phyloP scores from a whole-genome alignment of 176 grass and related monocot genomes.

The Zizania latifolia region DNA sequence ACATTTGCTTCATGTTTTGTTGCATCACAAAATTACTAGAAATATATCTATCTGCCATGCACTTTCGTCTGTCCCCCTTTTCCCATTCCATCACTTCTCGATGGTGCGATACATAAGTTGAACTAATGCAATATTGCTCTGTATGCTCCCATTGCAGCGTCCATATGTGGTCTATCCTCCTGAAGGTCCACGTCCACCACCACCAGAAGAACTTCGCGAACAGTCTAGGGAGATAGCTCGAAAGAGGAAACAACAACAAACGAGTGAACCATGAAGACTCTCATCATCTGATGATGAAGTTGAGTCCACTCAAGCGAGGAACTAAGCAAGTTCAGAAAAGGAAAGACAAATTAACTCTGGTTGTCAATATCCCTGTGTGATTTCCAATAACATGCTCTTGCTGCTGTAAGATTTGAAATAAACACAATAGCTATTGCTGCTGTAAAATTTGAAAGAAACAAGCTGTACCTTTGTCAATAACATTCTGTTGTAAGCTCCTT shows the following conservation, averaged over 20 bases:
- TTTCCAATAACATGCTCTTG: not conserved
- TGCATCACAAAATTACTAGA: not conserved
- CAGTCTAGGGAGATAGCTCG: constrained; percentile 70
- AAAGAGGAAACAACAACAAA: constrained; percentile 50
- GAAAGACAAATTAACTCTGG: not conserved
- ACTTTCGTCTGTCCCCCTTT: not conserved
- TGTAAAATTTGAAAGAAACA: not conserved
- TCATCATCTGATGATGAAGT: not conserved
- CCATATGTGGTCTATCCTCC: constrained; percentile 86
- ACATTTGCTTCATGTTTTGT: not conserved
- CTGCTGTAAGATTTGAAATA: not conserved
- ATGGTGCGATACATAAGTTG: not conserved
- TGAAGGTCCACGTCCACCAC: constrained; percentile 70
- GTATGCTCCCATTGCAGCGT: constrained; percentile 40
- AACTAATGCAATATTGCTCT: not conserved
- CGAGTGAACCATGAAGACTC: not conserved
- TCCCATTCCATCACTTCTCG: not conserved
- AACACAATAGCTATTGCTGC: not conserved
- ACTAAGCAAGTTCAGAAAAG: not conserved
- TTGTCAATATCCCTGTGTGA: not conserved
- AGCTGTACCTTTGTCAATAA: not conserved
- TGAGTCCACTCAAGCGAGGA: not conserved
- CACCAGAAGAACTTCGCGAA: constrained; percentile 81
- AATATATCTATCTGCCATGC: not conserved
- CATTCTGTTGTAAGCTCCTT: not conserved